A percentile compares a stretch with the other conserved stretches of the same genome.
These are phyloP conservation scores for Dioszegia hungarica DNA, from an alignment of 768 basidiomycete genomes.

Conservation along the genomic window DNA sequence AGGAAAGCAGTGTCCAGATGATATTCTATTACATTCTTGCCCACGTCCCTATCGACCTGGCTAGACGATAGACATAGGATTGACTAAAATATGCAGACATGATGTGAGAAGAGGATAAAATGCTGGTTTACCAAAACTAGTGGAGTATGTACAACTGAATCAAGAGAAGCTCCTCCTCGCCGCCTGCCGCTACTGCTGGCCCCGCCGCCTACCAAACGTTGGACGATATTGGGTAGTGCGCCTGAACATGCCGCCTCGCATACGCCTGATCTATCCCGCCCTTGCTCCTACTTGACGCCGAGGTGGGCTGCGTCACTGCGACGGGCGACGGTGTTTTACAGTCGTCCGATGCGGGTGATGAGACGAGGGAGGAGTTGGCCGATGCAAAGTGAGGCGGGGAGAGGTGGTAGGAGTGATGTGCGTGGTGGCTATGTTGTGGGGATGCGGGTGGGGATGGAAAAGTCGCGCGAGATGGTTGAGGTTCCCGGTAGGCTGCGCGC, in stretches of 20 bases:
- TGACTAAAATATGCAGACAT: constrained; percentile 9
- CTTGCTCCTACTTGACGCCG: constrained; percentile 4
- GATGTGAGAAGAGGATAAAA: background rate
- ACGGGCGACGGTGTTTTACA: constrained; percentile 43
- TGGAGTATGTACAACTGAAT: constrained; percentile 4
- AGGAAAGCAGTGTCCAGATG: too few species aligned
- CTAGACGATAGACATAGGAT: background rate
- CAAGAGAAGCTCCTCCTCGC: background rate
- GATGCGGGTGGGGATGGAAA: constrained; percentile 37
- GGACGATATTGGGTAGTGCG: background rate
- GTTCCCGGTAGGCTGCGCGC: constrained; percentile 12
- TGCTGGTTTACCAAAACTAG: background rate
- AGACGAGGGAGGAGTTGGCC: constrained; percentile 36
- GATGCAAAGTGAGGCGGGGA: constrained; percentile 27
- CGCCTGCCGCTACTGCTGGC: too few species aligned
- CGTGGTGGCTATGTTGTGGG: constrained; percentile 18
- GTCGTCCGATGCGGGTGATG: constrained; percentile 42
- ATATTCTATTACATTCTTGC: too few species aligned
- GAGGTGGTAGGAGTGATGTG: constrained; percentile 14
- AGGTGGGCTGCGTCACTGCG: constrained; percentile 18
- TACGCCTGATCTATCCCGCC: background rate
- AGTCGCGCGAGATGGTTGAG: constrained; percentile 4
- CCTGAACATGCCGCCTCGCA: background rate
- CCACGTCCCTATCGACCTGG: too few species aligned
- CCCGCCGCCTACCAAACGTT: constrained; percentile 2